Evolutionary conservation across 2,329 filamentous ascomycete genomes (phyloP).

Genomic region (Penicillium sp.): DNA sequence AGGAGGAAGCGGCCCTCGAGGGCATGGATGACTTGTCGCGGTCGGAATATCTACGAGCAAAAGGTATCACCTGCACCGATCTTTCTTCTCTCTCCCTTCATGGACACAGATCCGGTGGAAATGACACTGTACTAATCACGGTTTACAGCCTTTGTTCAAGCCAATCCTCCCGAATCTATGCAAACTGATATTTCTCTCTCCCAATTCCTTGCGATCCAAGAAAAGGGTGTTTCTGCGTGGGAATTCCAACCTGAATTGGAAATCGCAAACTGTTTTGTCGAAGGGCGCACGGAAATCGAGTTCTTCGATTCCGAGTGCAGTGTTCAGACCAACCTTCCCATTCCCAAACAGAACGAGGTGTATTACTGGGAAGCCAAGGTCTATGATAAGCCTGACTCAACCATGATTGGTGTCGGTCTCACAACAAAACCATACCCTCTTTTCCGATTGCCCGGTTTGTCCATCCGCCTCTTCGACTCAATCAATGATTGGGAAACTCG

Average conservation of each 20-base stretch:
- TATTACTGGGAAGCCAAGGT: constrained; percentile 99
- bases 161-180: constrained; percentile 90
- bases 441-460: constrained; percentile 87
- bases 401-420: constrained; percentile 87
- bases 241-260: constrained; percentile 99
- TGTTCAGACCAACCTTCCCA: constrained; percentile 93
- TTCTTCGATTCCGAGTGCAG: constrained; percentile 99
- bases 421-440: constrained; percentile 96
- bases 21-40: constrained; percentile 92
- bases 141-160: constrained; percentile 80
- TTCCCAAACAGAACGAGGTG: constrained; percentile 98
- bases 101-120: not conserved
- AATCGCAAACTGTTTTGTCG: constrained; percentile 98
- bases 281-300: constrained; percentile 94
- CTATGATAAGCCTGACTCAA: constrained; percentile 92
- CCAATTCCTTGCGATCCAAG: constrained; percentile 96
- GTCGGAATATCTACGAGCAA: constrained; percentile 89
- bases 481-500: not conserved
- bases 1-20: constrained; percentile 94
- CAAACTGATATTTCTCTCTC: constrained; percentile 97
- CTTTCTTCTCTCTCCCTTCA: not conserved
- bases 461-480: not conserved
- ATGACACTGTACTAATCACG: constrained; percentile 5
- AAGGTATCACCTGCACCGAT: constrained; percentile 64
- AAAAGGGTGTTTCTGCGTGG: constrained; percentile 99